A percentile compares a stretch with the other conserved stretches of the same genome.
These are phyloP conservation scores for Daedalea quercina DNA, from an alignment of 768 basidiomycete genomes.

Conservation along the genomic window DNA sequence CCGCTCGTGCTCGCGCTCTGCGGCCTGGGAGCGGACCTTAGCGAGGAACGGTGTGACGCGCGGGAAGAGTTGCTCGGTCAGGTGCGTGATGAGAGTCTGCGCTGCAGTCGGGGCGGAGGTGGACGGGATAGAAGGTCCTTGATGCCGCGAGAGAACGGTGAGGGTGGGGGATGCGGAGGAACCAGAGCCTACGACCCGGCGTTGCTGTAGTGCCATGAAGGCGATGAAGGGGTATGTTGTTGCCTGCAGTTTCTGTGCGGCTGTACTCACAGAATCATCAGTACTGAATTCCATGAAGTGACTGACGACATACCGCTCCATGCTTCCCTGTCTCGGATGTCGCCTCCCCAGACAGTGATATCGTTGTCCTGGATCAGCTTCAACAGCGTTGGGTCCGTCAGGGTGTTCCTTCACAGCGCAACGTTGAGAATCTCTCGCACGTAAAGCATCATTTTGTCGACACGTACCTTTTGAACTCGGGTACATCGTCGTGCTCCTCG, in stretches of 20 bases:
- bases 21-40: slow-evolving; percentile 46
- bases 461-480: slow-evolving; percentile 76
- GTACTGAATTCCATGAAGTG: background rate
- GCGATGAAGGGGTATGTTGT: slow-evolving; percentile 93
- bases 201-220: slow-evolving; percentile 83
- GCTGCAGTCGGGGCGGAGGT: slow-evolving; percentile 56
- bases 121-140: slow-evolving; percentile 49
- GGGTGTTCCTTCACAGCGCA: slow-evolving; percentile 57
- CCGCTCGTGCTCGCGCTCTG: slow-evolving; percentile 36
- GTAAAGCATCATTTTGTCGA: background rate
- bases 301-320: slow-evolving; percentile 51
- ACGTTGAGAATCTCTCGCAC: background rate
- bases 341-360: slow-evolving; percentile 88
- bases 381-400: slow-evolving; percentile 70
- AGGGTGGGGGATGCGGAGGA: slow-evolving; percentile 43
- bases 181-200: slow-evolving; percentile 33
- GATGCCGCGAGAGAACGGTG: slow-evolving; percentile 82
- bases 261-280: slow-evolving; percentile 25
- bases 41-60: slow-evolving; percentile 73
- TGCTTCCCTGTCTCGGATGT: slow-evolving; percentile 75
- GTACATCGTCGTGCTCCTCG: slow-evolving; percentile 85
- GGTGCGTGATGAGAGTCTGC: slow-evolving; percentile 53
- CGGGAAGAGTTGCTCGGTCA: slow-evolving; percentile 69
- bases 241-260: slow-evolving; percentile 68
- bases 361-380: slow-evolving; percentile 64